phyloP scores from a whole-genome alignment of 2,329 filamentous ascomycete species.

The Xylaria arbuscula region DNA sequence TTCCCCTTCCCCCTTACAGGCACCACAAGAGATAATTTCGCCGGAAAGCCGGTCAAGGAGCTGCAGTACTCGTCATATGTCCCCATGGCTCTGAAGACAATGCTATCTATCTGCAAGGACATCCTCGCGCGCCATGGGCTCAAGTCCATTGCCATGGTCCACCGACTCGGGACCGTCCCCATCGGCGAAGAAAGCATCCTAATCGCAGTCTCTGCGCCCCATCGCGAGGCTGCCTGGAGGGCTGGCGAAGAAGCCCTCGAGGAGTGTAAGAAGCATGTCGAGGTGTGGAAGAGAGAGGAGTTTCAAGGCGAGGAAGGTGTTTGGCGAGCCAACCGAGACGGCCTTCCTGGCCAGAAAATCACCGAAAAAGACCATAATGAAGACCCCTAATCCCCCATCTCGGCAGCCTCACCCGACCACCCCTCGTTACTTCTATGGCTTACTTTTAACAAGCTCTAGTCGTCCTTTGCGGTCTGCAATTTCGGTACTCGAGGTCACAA shows the following conservation, averaged over 20 bases:
- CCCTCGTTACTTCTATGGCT: not conserved
- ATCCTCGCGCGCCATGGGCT: constrained; percentile 72
- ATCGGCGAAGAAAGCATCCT: constrained; percentile 94
- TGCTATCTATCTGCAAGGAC: constrained; percentile 70
- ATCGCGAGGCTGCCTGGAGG: constrained; percentile 85
- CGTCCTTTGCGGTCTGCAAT: not conserved
- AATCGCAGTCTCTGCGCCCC: constrained; percentile 85
- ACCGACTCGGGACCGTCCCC: constrained; percentile 85
- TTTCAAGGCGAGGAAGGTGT: constrained; percentile 82
- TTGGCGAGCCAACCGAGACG: constrained; percentile 90
- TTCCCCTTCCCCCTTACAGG: constrained; percentile 58
- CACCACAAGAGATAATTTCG: constrained; percentile 82
- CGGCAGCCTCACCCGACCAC: not conserved
- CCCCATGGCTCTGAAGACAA: constrained; percentile 74
- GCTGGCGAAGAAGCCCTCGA: constrained; percentile 92
- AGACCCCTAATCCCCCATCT: constrained; percentile 1
- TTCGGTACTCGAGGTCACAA: no score
- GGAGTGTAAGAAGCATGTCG: constrained; percentile 84
- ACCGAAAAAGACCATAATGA: constrained; percentile 16
- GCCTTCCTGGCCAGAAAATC: constrained; percentile 65
- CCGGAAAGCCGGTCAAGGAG: constrained; percentile 75
- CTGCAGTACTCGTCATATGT: constrained; percentile 81
- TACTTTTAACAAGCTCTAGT: not conserved
- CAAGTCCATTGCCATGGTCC: constrained; percentile 80
- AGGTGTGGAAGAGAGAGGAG: constrained; percentile 95